phyloP scores from a whole-genome alignment of 2,329 filamentous ascomycete species.

The Metarhizium guizhouense region DNA sequence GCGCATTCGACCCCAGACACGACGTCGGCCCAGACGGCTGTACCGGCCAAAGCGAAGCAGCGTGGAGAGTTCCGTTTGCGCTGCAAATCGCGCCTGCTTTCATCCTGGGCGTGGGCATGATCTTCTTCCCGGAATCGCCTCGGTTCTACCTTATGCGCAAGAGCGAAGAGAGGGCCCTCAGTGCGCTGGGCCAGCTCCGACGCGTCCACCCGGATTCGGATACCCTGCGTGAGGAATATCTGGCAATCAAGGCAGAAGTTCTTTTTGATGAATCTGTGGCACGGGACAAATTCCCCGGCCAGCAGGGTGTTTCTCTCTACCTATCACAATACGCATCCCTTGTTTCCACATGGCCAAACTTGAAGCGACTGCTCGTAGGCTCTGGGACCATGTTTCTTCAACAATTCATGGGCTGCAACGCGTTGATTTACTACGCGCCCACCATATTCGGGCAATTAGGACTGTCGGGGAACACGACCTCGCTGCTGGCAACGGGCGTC shows the following conservation, averaged over 20 bases:
- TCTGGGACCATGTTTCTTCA: conserved; percentile 48
- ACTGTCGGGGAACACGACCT: conserved; percentile 30
- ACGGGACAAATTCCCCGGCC: conserved; percentile 19
- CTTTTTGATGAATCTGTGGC: conserved; percentile 24
- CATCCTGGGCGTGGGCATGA: conserved; percentile 43
- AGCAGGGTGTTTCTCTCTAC: conserved; percentile 20
- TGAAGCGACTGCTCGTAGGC: conserved; percentile 42
- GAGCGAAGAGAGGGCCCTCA: conserved; percentile 21
- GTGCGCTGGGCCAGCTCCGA: conserved; percentile 21
- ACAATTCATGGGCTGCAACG: conserved; percentile 38
- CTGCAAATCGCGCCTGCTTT: conserved; percentile 47
- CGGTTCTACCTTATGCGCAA: conserved; percentile 23
- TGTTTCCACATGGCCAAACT: conserved; percentile 18
- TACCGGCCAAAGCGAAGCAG: conserved; percentile 30
- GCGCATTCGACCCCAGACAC: conserved; percentile 31
- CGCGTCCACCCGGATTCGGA: conserved; percentile 22
- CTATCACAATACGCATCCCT: conserved; percentile 21
- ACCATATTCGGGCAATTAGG: conserved; percentile 36
- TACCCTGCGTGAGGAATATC: conserved; percentile 21
- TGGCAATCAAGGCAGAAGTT: conserved; percentile 28
- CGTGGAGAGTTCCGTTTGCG: conserved; percentile 39
- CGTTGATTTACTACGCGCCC: conserved; percentile 39
- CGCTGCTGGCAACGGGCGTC: conserved; percentile 47
- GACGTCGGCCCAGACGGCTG: conserved; percentile 33
- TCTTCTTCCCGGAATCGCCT: conserved; percentile 37